Evolutionary conservation across 176 grass and related monocot species (phyloP).

Genomic region (Oryza officinalis): DNA sequence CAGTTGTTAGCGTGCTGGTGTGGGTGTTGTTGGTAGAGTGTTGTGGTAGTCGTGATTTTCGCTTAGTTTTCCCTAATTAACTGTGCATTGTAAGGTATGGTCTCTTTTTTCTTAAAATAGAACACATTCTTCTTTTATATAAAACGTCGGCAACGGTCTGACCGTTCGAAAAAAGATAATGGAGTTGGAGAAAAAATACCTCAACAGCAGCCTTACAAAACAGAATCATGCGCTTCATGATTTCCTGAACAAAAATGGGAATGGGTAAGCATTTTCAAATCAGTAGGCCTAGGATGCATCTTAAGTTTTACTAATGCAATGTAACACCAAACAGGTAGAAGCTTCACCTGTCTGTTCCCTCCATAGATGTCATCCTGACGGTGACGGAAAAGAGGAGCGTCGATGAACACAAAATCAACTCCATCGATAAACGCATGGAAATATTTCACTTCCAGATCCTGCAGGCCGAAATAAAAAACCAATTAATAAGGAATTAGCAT

Average conservation of each 20-base stretch:
- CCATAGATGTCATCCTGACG: constrained; percentile 79
- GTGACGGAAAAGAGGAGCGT: constrained; percentile 60
- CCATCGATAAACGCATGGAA: constrained; percentile 87
- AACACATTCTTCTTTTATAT: too few species aligned
- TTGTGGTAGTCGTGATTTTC: too few species aligned
- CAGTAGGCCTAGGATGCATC: background rate
- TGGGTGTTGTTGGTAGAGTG: too few species aligned
- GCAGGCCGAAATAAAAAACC: background rate
- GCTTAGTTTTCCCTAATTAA: too few species aligned
- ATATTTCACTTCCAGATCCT: constrained; percentile 95
- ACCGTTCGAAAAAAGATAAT: too few species aligned
- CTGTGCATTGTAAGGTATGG: too few species aligned
- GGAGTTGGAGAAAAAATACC: constrained; percentile 44
- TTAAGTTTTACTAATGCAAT: constrained; percentile 19
- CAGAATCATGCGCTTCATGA: constrained; percentile 92
- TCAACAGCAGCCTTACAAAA: constrained; percentile 94
- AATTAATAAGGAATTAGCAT: background rate
- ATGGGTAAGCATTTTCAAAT: background rate
- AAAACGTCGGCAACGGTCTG: too few species aligned
- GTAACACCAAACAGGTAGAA: background rate
- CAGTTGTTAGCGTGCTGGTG: too few species aligned
- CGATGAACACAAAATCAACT: constrained; percentile 92
- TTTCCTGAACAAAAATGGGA: constrained; percentile 55
- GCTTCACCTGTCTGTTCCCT: constrained; percentile 59
- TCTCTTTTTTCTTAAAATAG: too few species aligned